Evolutionary conservation across 2,329 filamentous ascomycete genomes (phyloP).

Genomic region (Cladophialophora bantiana): DNA sequence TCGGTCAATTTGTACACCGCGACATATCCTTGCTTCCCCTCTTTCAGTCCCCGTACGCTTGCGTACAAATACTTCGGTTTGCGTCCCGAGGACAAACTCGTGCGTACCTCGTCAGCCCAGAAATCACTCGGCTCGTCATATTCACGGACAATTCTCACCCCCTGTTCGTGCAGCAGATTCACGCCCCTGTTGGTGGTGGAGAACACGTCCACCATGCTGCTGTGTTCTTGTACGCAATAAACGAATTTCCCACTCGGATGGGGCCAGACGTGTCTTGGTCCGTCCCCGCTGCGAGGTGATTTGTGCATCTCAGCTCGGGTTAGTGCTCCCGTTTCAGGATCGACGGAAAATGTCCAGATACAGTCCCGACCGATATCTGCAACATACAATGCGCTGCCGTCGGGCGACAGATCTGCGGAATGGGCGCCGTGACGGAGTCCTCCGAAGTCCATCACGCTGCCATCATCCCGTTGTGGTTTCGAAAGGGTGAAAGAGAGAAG

Average conservation of each 20-base stretch:
- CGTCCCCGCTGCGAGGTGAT: constrained; percentile 37
- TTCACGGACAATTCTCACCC: constrained; percentile 37
- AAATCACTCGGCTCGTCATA: constrained; percentile 29
- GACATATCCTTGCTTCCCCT: constrained; percentile 37
- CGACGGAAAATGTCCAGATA: constrained; percentile 40
- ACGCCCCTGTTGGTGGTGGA: constrained; percentile 24
- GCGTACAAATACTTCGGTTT: constrained; percentile 39
- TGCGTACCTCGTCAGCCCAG: constrained; percentile 42
- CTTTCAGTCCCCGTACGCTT: constrained; percentile 36
- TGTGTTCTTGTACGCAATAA: constrained; percentile 41
- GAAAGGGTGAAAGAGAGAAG: constrained; percentile 37
- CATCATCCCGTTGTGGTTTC: constrained; percentile 35
- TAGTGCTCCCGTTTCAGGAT: constrained; percentile 21
- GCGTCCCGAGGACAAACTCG: constrained; percentile 30
- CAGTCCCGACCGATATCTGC: constrained; percentile 43
- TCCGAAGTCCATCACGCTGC: constrained; percentile 41
- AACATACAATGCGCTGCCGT: constrained; percentile 40
- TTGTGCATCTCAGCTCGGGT: constrained; percentile 38
- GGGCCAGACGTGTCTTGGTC: constrained; percentile 40
- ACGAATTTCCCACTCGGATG: constrained; percentile 38
- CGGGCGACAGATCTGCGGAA: constrained; percentile 41
- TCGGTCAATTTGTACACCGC: constrained; percentile 36
- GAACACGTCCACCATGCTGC: constrained; percentile 41
- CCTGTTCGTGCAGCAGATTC: constrained; percentile 36
- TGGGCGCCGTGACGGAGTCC: constrained; percentile 42